These are phyloP conservation scores for Kazachstania taianensis DNA, from an alignment of 805 yeast genomes.

Conservation along the genomic window DNA sequence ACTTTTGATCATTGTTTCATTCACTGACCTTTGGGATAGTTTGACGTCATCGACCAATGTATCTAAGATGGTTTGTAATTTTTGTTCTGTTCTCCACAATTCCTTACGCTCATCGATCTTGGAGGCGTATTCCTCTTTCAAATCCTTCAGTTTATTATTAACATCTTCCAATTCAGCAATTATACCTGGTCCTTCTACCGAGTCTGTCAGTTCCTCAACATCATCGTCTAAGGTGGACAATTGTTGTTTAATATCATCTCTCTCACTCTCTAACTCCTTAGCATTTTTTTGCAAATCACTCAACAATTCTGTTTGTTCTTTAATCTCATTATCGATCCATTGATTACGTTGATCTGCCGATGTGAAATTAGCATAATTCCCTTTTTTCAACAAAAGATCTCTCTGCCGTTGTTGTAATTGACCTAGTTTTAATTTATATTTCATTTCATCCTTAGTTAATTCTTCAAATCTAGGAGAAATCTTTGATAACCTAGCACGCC, in stretches of 20 bases:
- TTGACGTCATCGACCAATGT: slow-evolving; percentile 46
- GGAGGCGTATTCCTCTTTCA: slow-evolving; percentile 34
- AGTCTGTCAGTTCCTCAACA: slow-evolving; percentile 28
- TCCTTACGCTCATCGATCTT: slow-evolving; percentile 58
- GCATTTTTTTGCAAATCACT: slow-evolving; percentile 15
- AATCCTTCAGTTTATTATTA: slow-evolving; percentile 19
- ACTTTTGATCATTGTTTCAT: slow-evolving; percentile 66
- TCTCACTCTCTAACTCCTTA: slow-evolving; percentile 9
- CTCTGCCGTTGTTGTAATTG: slow-evolving; percentile 45
- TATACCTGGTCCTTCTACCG: slow-evolving; percentile 30
- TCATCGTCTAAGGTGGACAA: slow-evolving; percentile 23
- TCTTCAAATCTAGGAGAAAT: slow-evolving; percentile 35
- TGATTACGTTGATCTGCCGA: slow-evolving; percentile 48
- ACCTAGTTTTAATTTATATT: slow-evolving; percentile 31
- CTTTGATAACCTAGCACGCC: slow-evolving; percentile 30
- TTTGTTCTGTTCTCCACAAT: slow-evolving; percentile 73
- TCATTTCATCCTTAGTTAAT: slow-evolving; percentile 33
- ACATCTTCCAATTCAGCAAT: slow-evolving; percentile 27
- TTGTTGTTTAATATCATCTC: slow-evolving; percentile 11
- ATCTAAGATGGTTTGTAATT: slow-evolving; percentile 44
- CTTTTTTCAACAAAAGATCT: slow-evolving; percentile 57
- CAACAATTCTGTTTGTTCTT: slow-evolving; percentile 22
- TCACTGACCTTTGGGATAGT: slow-evolving; percentile 48
- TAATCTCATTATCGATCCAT: slow-evolving; percentile 53
- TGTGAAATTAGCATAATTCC: slow-evolving; percentile 51